phyloP scores from a whole-genome alignment of 345 rosid genomes.

The Brassica carinata region DNA sequence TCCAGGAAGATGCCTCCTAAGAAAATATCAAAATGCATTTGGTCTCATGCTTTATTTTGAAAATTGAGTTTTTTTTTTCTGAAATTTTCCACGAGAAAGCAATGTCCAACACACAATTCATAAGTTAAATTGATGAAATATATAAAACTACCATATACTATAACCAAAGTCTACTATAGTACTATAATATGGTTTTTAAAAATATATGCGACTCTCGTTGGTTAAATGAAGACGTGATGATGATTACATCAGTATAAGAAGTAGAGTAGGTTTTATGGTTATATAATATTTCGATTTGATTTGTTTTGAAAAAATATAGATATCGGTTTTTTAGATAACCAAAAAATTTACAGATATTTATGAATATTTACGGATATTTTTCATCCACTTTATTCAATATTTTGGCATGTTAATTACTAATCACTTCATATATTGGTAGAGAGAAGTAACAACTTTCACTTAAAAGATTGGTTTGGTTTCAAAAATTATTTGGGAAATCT shows the following conservation, averaged over 20 bases:
- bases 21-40: constrained; percentile 13
- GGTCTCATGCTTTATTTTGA: not conserved
- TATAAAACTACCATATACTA: not conserved
- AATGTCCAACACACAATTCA: constrained; percentile 21
- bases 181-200: not conserved
- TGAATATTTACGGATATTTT: too few relatives aligned
- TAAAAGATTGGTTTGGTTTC: too few relatives aligned
- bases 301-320: too few relatives aligned
- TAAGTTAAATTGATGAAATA: not conserved
- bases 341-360: too few relatives aligned
- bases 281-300: too few relatives aligned
- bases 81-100: constrained; percentile 11
- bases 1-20: constrained; percentile 25
- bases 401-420: too few relatives aligned
- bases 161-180: constrained; percentile 17
- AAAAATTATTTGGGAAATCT: too few relatives aligned
- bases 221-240: not conserved
- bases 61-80: not conserved
- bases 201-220: not conserved
- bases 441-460: too few relatives aligned
- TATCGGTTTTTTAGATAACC: too few relatives aligned
- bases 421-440: too few relatives aligned
- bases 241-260: constrained; percentile 4
- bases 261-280: too few relatives aligned
- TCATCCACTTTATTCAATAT: too few relatives aligned